A percentile compares a stretch with the other conserved stretches of the same genome.
Conservation (phyloP, 2,329 filamentous ascomycete species). For the Venturia oleaginea region DNA sequence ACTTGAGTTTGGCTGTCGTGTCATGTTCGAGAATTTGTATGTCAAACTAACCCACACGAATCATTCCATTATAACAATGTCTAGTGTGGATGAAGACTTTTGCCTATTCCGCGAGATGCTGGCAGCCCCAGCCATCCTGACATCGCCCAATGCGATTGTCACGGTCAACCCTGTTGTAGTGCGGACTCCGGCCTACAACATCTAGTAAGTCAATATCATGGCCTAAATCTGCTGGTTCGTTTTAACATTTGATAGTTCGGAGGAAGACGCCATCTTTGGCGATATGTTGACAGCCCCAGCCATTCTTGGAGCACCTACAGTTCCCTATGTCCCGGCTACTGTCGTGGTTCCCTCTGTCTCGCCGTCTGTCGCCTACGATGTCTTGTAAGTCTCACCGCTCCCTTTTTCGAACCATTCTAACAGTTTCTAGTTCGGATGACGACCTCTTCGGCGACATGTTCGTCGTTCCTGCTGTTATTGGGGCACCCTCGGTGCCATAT, state of each 20-base stretch:
- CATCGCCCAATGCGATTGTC: not conserved
- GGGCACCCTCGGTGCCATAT: not conserved
- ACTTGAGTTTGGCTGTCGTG: not conserved
- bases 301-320: no score
- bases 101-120: not conserved
- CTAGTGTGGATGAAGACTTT: not conserved
- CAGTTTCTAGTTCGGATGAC: not conserved
- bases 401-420: not conserved
- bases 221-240: no score
- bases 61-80: not conserved
- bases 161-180: no score
- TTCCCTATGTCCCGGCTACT: no score
- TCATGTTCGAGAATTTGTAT: not conserved
- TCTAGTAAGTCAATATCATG: no score
- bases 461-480: not conserved
- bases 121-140: not conserved
- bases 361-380: not conserved
- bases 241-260: no score
- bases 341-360: not conserved
- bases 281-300: no score
- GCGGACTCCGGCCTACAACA: no score
- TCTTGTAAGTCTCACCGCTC: not conserved
- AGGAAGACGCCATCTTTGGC: no score
- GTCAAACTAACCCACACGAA: not conserved
- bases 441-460: not conserved